Evolutionary conservation across 2,329 filamentous ascomycete species (phyloP).

Genomic region (Cryoendolithus antarcticus): DNA sequence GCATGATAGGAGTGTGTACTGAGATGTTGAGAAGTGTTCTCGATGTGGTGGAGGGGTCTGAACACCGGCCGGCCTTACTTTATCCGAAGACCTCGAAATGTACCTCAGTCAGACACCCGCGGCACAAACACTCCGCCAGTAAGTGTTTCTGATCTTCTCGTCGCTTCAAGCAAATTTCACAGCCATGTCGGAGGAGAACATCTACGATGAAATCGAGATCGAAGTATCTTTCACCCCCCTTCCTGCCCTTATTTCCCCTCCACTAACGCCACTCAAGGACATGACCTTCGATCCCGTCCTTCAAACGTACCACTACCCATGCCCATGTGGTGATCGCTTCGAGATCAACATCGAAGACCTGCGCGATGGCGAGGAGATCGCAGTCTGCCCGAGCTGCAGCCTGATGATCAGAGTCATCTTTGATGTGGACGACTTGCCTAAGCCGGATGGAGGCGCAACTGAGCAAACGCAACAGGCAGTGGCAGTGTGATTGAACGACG

Average conservation of each 20-base stretch:
- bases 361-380: constrained; percentile 80
- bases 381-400: constrained; percentile 94
- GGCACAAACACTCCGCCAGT: too few relatives aligned
- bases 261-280: constrained; percentile 36
- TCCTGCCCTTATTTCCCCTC: too few relatives aligned
- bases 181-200: constrained; percentile 27
- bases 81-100: too few relatives aligned
- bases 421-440: constrained; percentile 50
- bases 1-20: too few relatives aligned
- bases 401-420: constrained; percentile 94
- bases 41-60: too few relatives aligned
- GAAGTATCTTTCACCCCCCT: constrained; percentile 35
- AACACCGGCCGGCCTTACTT: too few relatives aligned
- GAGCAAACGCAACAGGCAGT: too few relatives aligned
- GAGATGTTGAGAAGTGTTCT: too few relatives aligned
- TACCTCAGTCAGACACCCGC: too few relatives aligned
- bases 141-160: too few relatives aligned
- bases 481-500: too few relatives aligned
- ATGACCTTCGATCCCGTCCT: constrained; percentile 78
- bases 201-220: constrained; percentile 98
- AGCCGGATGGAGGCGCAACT: constrained; percentile 23
- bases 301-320: constrained; percentile 91
- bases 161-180: too few relatives aligned
- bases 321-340: constrained; percentile 93
- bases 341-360: constrained; percentile 79